Conservation (phyloP, 75 land plant species). For the Selaginella moellendorffii region DNA sequence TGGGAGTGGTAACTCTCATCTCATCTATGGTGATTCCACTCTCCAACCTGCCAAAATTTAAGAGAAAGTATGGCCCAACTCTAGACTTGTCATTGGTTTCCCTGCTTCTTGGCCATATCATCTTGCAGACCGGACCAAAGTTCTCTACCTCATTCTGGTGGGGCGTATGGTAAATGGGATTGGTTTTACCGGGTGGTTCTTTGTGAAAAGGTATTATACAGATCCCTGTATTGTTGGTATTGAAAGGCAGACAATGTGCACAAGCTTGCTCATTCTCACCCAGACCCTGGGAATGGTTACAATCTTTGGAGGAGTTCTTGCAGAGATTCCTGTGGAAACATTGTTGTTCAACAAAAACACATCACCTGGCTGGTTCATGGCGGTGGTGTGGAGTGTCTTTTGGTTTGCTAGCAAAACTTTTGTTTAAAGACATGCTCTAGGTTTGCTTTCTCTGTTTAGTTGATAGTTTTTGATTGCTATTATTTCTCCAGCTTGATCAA, state of each 20-base stretch:
- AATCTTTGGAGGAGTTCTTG: constrained; percentile 2
- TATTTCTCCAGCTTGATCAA: no score
- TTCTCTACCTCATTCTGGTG: not conserved
- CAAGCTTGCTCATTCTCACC: not conserved
- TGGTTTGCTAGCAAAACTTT: not conserved
- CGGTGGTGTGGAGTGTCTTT: not conserved
- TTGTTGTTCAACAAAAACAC: not conserved
- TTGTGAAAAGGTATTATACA: constrained; percentile 8
- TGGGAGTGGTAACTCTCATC: not conserved
- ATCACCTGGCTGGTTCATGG: constrained; percentile 5
- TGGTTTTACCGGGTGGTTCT: constrained; percentile 7
- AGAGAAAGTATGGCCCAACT: not conserved
- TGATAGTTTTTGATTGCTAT: no score
- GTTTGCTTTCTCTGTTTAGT: no score
- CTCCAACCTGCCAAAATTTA: not conserved
- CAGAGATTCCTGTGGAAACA: not conserved
- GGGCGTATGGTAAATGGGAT: constrained; percentile 5
- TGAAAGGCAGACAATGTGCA: constrained; percentile 2
- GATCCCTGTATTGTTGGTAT: not conserved
- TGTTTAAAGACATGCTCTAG: not conserved
- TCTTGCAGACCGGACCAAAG: not conserved
- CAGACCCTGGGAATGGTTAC: constrained; percentile 5
- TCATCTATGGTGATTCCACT: not conserved
- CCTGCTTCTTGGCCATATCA: not conserved
- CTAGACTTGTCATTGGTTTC: not conserved